A percentile compares a stretch with the other conserved stretches of the same genome.
These are phyloP conservation scores for Deuterostichococcus epilithicus DNA, from an alignment of 139 green algal species.

Conservation along the genomic window DNA sequence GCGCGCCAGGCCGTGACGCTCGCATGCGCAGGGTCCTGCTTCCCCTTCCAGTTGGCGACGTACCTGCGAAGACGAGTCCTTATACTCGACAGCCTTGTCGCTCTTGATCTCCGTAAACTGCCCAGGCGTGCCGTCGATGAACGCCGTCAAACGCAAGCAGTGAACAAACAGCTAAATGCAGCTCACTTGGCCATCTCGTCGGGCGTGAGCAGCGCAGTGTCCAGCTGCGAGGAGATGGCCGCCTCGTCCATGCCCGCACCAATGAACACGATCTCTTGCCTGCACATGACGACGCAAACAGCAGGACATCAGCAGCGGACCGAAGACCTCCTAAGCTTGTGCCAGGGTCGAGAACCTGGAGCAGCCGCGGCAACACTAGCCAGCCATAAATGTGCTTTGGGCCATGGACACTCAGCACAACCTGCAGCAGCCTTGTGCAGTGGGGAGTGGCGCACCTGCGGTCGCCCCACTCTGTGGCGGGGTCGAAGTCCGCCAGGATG, in stretches of 20 bases:
- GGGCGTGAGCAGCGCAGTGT: conserved; percentile 75
- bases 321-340: too few species aligned
- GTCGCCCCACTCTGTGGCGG: conserved; percentile 53
- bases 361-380: too few species aligned
- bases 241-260: conserved; percentile 75
- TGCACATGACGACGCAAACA: neutral
- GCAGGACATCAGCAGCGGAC: neutral
- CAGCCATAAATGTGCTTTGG: too few species aligned
- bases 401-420: too few species aligned
- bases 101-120: too few species aligned
- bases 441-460: conserved; percentile 11
- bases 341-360: too few species aligned
- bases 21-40: neutral
- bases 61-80: neutral
- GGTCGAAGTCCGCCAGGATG: conserved; percentile 72
- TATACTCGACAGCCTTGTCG: too few species aligned
- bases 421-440: too few species aligned
- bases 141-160: too few species aligned
- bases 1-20: neutral
- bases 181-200: conserved; percentile 76
- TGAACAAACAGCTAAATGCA: too few species aligned
- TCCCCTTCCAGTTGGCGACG: neutral
- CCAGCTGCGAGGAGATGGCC: conserved; percentile 76
- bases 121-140: too few species aligned
- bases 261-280: conserved; percentile 95